Evolutionary conservation across 257 asterid species (phyloP).

Genomic region (Solanum rostratum): DNA sequence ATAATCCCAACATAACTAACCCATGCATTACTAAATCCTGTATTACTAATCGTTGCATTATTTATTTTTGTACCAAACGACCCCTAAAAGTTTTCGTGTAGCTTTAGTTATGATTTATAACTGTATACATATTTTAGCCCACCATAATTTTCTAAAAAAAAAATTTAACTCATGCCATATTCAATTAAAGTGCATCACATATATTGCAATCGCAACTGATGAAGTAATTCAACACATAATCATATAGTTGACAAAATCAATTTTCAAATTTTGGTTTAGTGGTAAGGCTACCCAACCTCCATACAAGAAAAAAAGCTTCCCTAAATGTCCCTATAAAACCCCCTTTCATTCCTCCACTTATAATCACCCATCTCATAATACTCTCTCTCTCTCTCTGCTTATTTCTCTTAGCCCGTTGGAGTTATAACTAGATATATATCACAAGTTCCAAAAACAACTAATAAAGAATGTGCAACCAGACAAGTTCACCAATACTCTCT

Average conservation of each 20-base stretch:
- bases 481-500: not conserved
- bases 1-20: too few relatives aligned
- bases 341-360: not conserved
- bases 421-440: not conserved
- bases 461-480: slow-evolving; percentile 1
- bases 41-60: too few relatives aligned
- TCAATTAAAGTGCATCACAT: not conserved
- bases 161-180: not conserved
- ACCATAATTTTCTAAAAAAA: not conserved
- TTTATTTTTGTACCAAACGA: too few relatives aligned
- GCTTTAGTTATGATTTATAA: not conserved
- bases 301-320: not conserved
- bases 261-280: not conserved
- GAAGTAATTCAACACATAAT: not conserved
- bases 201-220: not conserved
- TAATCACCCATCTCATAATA: not conserved
- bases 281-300: not conserved
- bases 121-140: not conserved
- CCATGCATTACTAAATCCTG: too few relatives aligned
- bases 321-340: not conserved
- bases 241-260: not conserved
- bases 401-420: not conserved
- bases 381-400: not conserved
- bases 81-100: too few relatives aligned
- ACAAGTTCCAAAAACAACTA: not conserved